Base-by-base conservation (phyloP, 371 early-diverging fungal genomes). In the Mortierella polycephala region DNA sequence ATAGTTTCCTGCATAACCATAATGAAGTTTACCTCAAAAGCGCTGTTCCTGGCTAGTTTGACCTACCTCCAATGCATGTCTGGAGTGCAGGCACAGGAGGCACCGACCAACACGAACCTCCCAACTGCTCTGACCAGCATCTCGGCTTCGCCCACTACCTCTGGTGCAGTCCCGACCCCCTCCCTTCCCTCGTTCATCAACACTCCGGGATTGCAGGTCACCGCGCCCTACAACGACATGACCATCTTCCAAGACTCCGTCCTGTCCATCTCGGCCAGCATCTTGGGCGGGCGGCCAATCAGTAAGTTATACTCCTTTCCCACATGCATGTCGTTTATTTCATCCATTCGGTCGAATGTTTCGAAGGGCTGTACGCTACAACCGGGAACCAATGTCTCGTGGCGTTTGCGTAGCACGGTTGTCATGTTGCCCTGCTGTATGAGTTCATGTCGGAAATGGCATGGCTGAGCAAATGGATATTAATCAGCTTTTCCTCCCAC, bases 151-250 rank as follows among this genome's bases (percentile, higher is more conserved):
- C 13, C 55, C 12, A 49, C 75, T 4, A n/a, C 60, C 41, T 16
- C 74, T 3, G 37, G 57, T 21, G 30, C 58, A 13, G 58, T 54
- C 4, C 50, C 62, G 9, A 21, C 64, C 0, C 63, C 69, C 7
- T 44, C 61, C 4, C 62, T 7, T 4, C 60, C 75, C 5, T 7
- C 62, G 10, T 74, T 69, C 45, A 23, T 62, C 46, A 77, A 71
- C 62, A 71, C 77, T 3, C 69, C 72, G 1, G 77, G 72, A n/a
- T 45, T 77, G 47, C 7, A 37, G 18, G 66, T 77, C 40, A 20
- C 21, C n/a, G 50, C 71, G 9, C 55, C 60, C 30, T 71, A 45
- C 40, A 46, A 62, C 13, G 64, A 61, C 53, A 64, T 77, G 72
- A 1, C 60, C 11, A 50, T 77, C 39, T n/a, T 21, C 16, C 64